Evolutionary conservation across 352 stramenopile genomes (phyloP), one percentile per base, ranked within the genome.

Genomic region (Globisporangium recalcitrans): DNA sequence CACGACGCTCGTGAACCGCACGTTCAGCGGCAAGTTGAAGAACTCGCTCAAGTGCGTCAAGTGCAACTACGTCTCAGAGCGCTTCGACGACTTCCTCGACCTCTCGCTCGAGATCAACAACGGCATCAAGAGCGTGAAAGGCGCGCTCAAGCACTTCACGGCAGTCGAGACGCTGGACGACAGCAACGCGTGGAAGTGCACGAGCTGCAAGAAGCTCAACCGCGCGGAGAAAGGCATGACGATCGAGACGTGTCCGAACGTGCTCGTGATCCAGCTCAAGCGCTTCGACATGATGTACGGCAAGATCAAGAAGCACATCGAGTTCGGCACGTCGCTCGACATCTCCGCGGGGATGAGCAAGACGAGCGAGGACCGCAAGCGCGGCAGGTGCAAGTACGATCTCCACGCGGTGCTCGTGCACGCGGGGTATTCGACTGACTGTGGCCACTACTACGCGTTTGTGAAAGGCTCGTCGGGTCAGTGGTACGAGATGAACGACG

Each of bases 401-500:
- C 72, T 96, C 47, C 73, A 88, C 31, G 87, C 76, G 3, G 88
- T 97, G 56, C 63, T 97, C 13, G 88, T 97, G 22, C 90, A 97
- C 63, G 79, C 81, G 0, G 91, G 91, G 0, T 87, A 83, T 62
- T 96, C 84, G n/a, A 91, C 90, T 10, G 80, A 95, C 62, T 95
- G 84, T 36, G 91, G 91, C 16, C 91, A 97, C 63, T 97, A 97
- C 69, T 96, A 94, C 59, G 78, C 87, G 24, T 97, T 96, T 55
- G 82, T 97, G 0, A 89, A 90, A 47, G 89, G 86, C 13, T 81
- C 84, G 13, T 93, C 89, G 0, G 85, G 88, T n/a, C 81, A 91
- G 65, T 97, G 91, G 91, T 93, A 95, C 64, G 81, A 95, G 63
- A 97, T 97, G 89, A 95, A 97, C 65, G 91, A 97, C 62, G 82